Base-by-base conservation (phyloP, 2,329 filamentous ascomycete genomes). In the Didymella pomorum region DNA sequence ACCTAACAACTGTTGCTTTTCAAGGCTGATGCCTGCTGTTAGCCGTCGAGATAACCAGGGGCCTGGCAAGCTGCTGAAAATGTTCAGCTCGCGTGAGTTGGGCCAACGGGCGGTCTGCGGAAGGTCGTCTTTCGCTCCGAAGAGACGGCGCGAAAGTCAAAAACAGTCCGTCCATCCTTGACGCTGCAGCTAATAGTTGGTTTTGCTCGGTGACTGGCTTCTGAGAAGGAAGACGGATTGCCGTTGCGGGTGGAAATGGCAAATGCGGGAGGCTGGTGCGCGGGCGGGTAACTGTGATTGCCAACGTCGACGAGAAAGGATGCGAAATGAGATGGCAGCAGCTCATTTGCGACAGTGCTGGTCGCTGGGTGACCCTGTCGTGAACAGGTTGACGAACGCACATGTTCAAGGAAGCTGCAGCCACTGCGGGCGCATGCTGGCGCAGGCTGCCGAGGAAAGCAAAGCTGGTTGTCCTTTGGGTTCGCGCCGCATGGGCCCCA, bases 91-190 rank as follows among this genome's bases (percentile, higher is more conserved):
- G 50, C 39, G 44, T 44, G 45, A 14, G 39, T 41, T 21, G 39
- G 56, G 25, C 56, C 50, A 58, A 58, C 45, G 50, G 39, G 50
- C 39, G 44, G 56, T 49, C 39, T 35, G 50, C 50, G 56, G 56
- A 53, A 53, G 37, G 39, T n/a, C 29, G 25, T 39, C 41, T 37
- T 11, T 31, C 29, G 56, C 20, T 29, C 56, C 56, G 56, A 10
- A 35, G 50, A 50, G 50, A 58, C 50, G 56, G 56, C 50, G 56
- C 45, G 20, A 53, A 58, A 58, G 31, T 50, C 45, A 58, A 58
- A 53, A 37, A 10, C 37, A 48, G 43, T 9, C 43, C 6, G 37
- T 45, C 49, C 20, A 21, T 43, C 12, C 49, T 39, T 52, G 43
- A 45, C 49, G 21, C 50, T 33, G 50, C 50, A 41, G 6, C 50